Conservation (phyloP, 169 alveolate genomes). For the Plasmodium relictum region DNA sequence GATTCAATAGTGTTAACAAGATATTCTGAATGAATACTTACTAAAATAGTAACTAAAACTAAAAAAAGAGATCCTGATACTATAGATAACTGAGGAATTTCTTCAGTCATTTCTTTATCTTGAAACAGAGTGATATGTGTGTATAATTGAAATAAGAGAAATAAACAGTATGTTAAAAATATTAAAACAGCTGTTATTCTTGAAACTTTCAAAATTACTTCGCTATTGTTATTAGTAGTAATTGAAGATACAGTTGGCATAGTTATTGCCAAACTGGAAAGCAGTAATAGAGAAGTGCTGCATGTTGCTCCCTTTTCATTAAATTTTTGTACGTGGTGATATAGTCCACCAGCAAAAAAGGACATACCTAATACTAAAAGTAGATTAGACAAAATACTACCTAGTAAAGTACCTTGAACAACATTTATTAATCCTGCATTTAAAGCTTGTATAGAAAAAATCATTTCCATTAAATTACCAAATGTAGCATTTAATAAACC, state of each 20-base stretch:
- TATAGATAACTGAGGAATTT: constrained; percentile 79
- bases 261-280: constrained; percentile 87
- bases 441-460: constrained; percentile 89
- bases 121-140: constrained; percentile 87
- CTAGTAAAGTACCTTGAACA: constrained; percentile 92
- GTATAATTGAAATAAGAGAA: constrained; percentile 87
- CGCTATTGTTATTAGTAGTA: constrained; percentile 60
- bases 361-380: constrained; percentile 91
- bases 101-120: constrained; percentile 82
- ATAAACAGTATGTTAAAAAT: constrained; percentile 84
- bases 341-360: constrained; percentile 91
- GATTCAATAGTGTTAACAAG: constrained; percentile 84
- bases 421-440: constrained; percentile 86
- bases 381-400: constrained; percentile 89
- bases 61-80: constrained; percentile 78
- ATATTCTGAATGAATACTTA: constrained; percentile 80
- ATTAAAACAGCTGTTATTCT: constrained; percentile 87
- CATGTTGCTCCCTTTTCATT: constrained; percentile 91
- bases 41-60: constrained; percentile 73
- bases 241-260: constrained; percentile 87
- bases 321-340: constrained; percentile 88
- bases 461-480: constrained; percentile 93
- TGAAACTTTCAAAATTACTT: constrained; percentile 83
- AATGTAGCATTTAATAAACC: constrained; percentile 92
- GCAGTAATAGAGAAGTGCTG: constrained; percentile 86